Conservation (phyloP, 2,329 filamentous ascomycete species). For the Claviceps sp. region DNA sequence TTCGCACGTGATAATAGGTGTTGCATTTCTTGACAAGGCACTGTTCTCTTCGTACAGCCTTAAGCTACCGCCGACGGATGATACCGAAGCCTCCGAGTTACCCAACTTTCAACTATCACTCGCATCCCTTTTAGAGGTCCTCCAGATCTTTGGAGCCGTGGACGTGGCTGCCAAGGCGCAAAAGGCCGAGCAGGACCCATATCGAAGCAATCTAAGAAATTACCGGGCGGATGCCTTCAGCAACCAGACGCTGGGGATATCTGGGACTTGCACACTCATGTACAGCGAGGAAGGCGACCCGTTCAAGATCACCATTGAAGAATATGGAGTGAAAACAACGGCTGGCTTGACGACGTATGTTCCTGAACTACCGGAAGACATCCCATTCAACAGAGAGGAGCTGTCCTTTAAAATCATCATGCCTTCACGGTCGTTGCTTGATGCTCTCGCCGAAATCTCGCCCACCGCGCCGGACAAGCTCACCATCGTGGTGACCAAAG, state of each 20-base stretch:
- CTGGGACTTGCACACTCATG: conserved; percentile 72
- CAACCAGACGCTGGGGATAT: conserved; percentile 68
- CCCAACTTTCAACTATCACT: conserved; percentile 81
- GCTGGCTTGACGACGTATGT: conserved; percentile 86
- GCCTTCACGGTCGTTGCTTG: conserved; percentile 59
- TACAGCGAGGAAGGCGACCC: conserved; percentile 65
- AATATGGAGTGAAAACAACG: conserved; percentile 74
- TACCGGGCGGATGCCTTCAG: conserved; percentile 65
- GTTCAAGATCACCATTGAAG: conserved; percentile 74
- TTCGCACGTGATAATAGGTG: conserved; percentile 16
- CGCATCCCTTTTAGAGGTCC: conserved; percentile 74
- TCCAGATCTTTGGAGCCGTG: conserved; percentile 90
- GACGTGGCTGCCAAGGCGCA: conserved; percentile 47
- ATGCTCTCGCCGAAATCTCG: conserved; percentile 56
- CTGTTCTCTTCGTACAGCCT: conserved; percentile 81
- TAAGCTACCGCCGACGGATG: conserved; percentile 30
- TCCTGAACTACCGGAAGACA: conserved; percentile 60
- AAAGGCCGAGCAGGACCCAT: conserved; percentile 45
- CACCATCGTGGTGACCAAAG: conserved; percentile 50
- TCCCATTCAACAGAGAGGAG: conserved; percentile 72
- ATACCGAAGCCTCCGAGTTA: conserved; percentile 29
- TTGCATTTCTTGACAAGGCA: conserved; percentile 71
- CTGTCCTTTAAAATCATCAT: conserved; percentile 91
- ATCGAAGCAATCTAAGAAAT: conserved; percentile 47
- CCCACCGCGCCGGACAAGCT: conserved; percentile 61